A percentile compares a stretch with the other conserved stretches of the same genome.
Conservation (phyloP, 2,329 filamentous ascomycete genomes). For the Hypomyces rosellus region DNA sequence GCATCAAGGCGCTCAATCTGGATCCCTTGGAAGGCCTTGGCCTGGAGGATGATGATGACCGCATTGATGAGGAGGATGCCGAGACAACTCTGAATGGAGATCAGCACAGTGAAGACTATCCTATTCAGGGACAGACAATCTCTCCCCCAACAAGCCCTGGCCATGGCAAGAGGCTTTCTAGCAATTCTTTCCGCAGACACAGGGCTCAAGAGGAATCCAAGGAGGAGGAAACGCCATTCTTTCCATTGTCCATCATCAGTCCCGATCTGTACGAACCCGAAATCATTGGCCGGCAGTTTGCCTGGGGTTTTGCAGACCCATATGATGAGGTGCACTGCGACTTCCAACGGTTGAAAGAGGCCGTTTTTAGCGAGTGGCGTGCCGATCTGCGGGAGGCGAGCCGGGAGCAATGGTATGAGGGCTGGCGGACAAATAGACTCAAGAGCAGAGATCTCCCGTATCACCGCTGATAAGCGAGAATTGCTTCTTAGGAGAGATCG, state of each 20-base stretch:
- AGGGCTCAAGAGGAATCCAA: slow-evolving; percentile 36
- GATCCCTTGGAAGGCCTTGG: slow-evolving; percentile 85
- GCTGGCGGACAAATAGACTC: slow-evolving; percentile 74
- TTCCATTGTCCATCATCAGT: slow-evolving; percentile 89
- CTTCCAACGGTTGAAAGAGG: slow-evolving; percentile 82
- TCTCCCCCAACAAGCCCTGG: slow-evolving; percentile 30
- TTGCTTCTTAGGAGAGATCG: not conserved
- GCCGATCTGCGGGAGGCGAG: slow-evolving; percentile 84
- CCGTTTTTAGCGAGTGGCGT: slow-evolving; percentile 91
- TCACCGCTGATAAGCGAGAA: slow-evolving; percentile 25
- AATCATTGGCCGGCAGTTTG: slow-evolving; percentile 78
- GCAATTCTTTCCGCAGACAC: slow-evolving; percentile 38
- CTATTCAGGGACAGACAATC: slow-evolving; percentile 28
- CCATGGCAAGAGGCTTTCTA: slow-evolving; percentile 41
- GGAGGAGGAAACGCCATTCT: slow-evolving; percentile 56
- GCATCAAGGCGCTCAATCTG: slow-evolving; percentile 75
- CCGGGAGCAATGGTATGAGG: slow-evolving; percentile 89
- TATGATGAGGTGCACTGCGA: slow-evolving; percentile 91
- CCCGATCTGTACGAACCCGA: slow-evolving; percentile 83
- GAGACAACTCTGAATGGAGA: slow-evolving; percentile 23
- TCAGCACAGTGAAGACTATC: slow-evolving; percentile 31
- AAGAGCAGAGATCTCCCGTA: slow-evolving; percentile 45
- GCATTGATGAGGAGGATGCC: slow-evolving; percentile 43
- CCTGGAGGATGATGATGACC: slow-evolving; percentile 67
- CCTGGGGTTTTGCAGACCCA: slow-evolving; percentile 95